Percentiles rank a stretch among this genome's conserved stretches.
Evolutionary conservation across 306 rosid genomes (phyloP).

Genomic region (Quercus dentata): DNA sequence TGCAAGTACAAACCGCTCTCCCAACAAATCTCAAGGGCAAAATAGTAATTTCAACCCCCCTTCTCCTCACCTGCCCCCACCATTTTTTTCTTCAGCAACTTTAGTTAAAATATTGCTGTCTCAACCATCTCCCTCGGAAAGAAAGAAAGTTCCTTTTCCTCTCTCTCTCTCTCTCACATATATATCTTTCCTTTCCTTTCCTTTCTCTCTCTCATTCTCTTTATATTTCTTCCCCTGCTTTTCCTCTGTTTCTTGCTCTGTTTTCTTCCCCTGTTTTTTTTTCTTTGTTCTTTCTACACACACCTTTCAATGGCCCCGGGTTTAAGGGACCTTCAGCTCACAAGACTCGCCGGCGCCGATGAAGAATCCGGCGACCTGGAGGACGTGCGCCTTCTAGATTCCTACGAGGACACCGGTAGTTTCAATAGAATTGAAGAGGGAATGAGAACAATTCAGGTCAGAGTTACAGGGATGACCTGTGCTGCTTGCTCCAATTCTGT

Average conservation of each 20-base stretch:
- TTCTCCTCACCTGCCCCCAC: background rate
- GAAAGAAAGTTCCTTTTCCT: background rate
- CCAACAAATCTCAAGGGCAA: background rate
- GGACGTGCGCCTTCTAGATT: constrained; percentile 74
- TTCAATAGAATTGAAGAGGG: constrained; percentile 25
- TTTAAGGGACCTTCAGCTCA: constrained; percentile 45
- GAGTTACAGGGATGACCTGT: constrained; percentile 91
- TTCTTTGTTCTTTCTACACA: background rate
- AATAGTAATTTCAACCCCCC: constrained; percentile 2
- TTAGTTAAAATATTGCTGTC: constrained; percentile 34
- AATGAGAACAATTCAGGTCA: constrained; percentile 60
- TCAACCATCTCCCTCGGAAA: constrained; percentile 30
- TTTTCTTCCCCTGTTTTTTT: background rate
- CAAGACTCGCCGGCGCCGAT: constrained; percentile 19
- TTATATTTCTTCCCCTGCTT: background rate
- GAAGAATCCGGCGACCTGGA: constrained; percentile 54
- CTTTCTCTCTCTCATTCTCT: background rate
- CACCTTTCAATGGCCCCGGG: constrained; percentile 42
- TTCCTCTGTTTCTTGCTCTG: background rate
- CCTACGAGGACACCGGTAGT: constrained; percentile 39
- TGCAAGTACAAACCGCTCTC: constrained; percentile 14
- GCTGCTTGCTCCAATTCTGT: constrained; percentile 95
- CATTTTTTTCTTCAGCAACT: constrained; percentile 22
- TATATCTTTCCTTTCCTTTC: background rate
- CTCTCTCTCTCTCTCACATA: constrained; percentile 1